phyloP scores from a whole-genome alignment of 1,139 yeast species.

The Suhomyces maxii region DNA sequence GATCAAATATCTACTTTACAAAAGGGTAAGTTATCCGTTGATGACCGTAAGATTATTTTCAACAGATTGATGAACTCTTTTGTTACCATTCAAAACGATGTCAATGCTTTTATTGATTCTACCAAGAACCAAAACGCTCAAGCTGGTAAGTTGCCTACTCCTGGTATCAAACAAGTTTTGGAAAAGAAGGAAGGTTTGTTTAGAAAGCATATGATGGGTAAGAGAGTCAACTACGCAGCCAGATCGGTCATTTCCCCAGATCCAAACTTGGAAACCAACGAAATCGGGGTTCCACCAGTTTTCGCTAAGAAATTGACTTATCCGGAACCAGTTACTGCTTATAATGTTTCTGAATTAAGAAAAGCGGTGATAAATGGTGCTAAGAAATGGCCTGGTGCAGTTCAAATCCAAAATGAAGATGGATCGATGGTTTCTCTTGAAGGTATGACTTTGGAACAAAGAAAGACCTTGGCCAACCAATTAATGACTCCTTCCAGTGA shows the following conservation, averaged over 20 bases:
- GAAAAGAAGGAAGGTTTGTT: slow-evolving; percentile 98
- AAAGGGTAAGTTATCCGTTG: slow-evolving; percentile 62
- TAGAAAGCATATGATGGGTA: slow-evolving; percentile 99
- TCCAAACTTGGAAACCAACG: slow-evolving; percentile 96
- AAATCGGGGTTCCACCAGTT: slow-evolving; percentile 98
- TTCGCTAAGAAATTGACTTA: slow-evolving; percentile 93
- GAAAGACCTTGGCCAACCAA: slow-evolving; percentile 96
- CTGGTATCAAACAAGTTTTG: slow-evolving; percentile 96
- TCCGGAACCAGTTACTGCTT: slow-evolving; percentile 97
- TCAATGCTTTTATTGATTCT: slow-evolving; percentile 89
- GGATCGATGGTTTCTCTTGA: slow-evolving; percentile 82
- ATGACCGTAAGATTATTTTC: slow-evolving; percentile 71
- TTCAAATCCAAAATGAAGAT: slow-evolving; percentile 93
- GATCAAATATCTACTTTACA: slow-evolving; percentile 67
- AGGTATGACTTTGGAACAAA: slow-evolving; percentile 90
- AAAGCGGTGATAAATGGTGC: slow-evolving; percentile 98
- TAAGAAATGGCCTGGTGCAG: slow-evolving; percentile 98
- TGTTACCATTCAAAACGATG: slow-evolving; percentile 93
- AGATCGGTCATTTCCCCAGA: slow-evolving; percentile 99
- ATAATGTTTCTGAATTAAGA: slow-evolving; percentile 86
- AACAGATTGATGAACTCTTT: slow-evolving; percentile 93
- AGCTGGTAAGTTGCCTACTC: slow-evolving; percentile 72
- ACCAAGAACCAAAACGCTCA: slow-evolving; percentile 80
- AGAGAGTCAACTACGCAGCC: slow-evolving; percentile 98
- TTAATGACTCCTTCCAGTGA: slow-evolving; percentile 67